Base-by-base conservation (phyloP, 352 stramenopile species). In the Phytophthora cryptogea region DNA sequence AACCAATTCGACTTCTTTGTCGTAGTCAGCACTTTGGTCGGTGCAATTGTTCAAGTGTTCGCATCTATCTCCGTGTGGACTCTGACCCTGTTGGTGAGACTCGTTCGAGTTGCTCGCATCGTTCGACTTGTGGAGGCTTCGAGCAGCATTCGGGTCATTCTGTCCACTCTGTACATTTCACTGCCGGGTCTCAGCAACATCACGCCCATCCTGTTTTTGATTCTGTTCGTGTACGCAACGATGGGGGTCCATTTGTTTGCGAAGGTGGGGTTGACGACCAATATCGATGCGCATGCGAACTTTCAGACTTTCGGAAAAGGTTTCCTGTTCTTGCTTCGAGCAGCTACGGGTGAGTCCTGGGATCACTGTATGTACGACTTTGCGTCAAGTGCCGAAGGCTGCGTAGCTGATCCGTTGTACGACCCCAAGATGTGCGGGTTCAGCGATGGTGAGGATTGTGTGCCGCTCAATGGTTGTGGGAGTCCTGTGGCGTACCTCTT, bases 321-420 rank as follows among this genome's bases (percentile, higher is more conserved):
- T 6, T 88, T 98, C 37, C 69, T 98, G 17, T 87, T 95, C 27
- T 73, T 98, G 13, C 53, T 98, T n/a, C 79, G 90, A 9, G 88
- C 95, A 48, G 83, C 90, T 14, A 98, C 93, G 2, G 94, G 94
- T 2, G 94, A 98, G 60, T 86, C 83, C 8, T 98, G 94, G 92
- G 86, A 98, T 66, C 68, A 80, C 17, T 95, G 89, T 51, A 97
- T 98, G 89, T 80, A 96, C 65, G 83, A 92, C 45, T 54, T 96
- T 8, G 77, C 73, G 0, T 59, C 61, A 5, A 64, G 42, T 16
- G 28, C 60, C 0, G 39, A 26, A 17, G 63, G 66, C 9, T 93
- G 90, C 40, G 62, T 78, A 1, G 78, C 89, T 33, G 70, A 88
- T 37, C 54, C 54, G 8, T 76, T 66, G 0, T 50, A 66, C 47